phyloP scores from a whole-genome alignment of 148 eudicot genomes.

The Tetragonia tetragonoides region DNA sequence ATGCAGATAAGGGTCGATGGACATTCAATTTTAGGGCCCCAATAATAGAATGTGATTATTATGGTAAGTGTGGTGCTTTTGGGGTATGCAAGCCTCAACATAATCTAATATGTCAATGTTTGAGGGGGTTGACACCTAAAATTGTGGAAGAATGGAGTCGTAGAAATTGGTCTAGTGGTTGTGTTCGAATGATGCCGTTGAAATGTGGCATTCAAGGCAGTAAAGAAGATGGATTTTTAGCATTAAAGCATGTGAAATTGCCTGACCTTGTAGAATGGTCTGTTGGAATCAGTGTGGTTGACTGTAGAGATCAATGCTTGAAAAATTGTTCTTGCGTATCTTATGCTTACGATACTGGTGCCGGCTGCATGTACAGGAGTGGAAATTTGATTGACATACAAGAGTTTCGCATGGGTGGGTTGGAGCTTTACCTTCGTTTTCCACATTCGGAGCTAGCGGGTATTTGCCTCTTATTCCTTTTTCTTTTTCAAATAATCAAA shows the following conservation, averaged over 20 bases:
- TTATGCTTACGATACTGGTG: conserved; percentile 35
- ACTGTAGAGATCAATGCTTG: conserved; percentile 31
- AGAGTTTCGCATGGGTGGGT: conserved; percentile 24
- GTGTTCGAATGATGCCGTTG: conserved; percentile 22
- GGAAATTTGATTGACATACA: conserved; percentile 34
- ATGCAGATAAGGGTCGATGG: conserved; percentile 24
- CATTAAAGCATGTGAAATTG: conserved; percentile 24
- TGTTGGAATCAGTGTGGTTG: conserved; percentile 22
- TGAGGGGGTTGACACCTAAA: conserved; percentile 29
- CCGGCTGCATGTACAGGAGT: conserved; percentile 40
- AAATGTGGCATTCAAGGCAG: conserved; percentile 28
- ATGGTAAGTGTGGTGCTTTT: conserved; percentile 31
- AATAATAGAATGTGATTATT: conserved; percentile 24
- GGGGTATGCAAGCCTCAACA: conserved; percentile 20
- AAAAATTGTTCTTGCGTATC: conserved; percentile 32
- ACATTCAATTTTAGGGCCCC: conserved; percentile 24
- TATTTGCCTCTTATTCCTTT: no score
- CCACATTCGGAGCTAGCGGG: conserved; percentile 30
- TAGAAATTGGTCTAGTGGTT: conserved; percentile 36
- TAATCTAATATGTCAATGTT: conserved; percentile 22
- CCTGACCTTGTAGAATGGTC: conserved; percentile 33
- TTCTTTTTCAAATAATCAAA: no score
- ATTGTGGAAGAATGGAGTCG: conserved; percentile 28
- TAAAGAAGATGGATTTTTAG: conserved; percentile 28
- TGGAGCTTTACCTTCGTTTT: conserved; percentile 29